phyloP scores from a whole-genome alignment of 2,329 filamentous ascomycete genomes.

The Pestalotiopsis sp. region DNA sequence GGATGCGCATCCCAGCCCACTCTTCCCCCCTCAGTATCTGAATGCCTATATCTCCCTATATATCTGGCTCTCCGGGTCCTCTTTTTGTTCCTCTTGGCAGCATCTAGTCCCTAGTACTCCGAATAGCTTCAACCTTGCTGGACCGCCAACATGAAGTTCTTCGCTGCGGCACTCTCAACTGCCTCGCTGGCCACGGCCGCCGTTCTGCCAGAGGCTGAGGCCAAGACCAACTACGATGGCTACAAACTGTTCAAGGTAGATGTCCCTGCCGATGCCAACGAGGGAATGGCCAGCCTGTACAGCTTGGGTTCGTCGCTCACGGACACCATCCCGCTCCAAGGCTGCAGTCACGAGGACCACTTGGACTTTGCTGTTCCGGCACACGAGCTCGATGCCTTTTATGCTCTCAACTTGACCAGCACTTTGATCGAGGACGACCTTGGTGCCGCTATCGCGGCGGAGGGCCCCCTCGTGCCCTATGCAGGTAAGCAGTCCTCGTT shows the following conservation, averaged over 20 bases:
- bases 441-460: conserved; percentile 27
- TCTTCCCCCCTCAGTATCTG: not conserved
- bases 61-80: not conserved
- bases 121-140: not conserved
- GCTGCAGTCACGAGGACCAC: conserved; percentile 17
- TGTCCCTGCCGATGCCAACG: conserved; percentile 11
- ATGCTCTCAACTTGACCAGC: conserved; percentile 25
- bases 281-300: conserved; percentile 17
- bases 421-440: conserved; percentile 27
- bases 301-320: conserved; percentile 19
- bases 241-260: conserved; percentile 32
- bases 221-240: conserved; percentile 30
- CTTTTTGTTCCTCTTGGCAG: not conserved
- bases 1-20: not conserved
- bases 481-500: conserved; percentile 17
- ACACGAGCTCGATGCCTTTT: conserved; percentile 24
- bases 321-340: conserved; percentile 24
- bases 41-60: not conserved
- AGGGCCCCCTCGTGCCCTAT: conserved; percentile 25
- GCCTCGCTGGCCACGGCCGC: conserved; percentile 14
- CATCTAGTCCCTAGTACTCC: not conserved
- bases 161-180: conserved; percentile 4
- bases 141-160: conserved; percentile 9
- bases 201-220: conserved; percentile 14
- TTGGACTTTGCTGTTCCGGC: conserved; percentile 35